phyloP scores from a whole-genome alignment of 805 yeast genomes.

The Ogataea philodendri region DNA sequence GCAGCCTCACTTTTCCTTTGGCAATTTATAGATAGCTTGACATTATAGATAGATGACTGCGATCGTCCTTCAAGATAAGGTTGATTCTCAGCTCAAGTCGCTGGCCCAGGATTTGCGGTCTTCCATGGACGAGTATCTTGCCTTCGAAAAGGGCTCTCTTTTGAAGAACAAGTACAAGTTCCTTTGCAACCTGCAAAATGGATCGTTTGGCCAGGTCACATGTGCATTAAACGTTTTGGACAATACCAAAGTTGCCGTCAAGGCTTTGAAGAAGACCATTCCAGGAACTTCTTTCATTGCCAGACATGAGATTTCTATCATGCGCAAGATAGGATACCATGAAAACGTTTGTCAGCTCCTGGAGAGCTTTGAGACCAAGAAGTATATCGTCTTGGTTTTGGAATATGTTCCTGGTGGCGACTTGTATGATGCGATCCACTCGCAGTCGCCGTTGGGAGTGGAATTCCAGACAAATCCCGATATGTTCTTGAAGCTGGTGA shows the following conservation, averaged over 20 bases:
- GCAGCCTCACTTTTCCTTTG: not conserved
- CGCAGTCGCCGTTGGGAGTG: slow-evolving; percentile 29
- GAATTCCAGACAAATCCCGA: slow-evolving; percentile 27
- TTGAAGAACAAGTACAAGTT: slow-evolving; percentile 43
- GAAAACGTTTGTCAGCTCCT: slow-evolving; percentile 56
- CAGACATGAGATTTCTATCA: slow-evolving; percentile 49
- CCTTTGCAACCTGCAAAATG: slow-evolving; percentile 48
- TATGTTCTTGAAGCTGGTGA: slow-evolving; percentile 34
- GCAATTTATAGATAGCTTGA: slow-evolving; percentile 1
- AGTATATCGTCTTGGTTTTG: slow-evolving; percentile 53
- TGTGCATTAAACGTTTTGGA: slow-evolving; percentile 43
- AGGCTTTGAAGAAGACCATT: slow-evolving; percentile 47
- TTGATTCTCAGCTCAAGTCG: slow-evolving; percentile 17
- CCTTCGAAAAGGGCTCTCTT: slow-evolving; percentile 39
- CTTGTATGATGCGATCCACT: slow-evolving; percentile 54
- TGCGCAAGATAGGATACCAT: slow-evolving; percentile 44
- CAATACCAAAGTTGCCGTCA: slow-evolving; percentile 47
- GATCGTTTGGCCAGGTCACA: slow-evolving; percentile 62
- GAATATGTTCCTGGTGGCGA: slow-evolving; percentile 71
- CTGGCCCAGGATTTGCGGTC: slow-evolving; percentile 27
- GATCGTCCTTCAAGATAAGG: slow-evolving; percentile 17
- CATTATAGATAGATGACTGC: slow-evolving; percentile 14
- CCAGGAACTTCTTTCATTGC: slow-evolving; percentile 47
- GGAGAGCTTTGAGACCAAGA: slow-evolving; percentile 54
- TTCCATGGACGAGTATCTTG: slow-evolving; percentile 38